Percentiles rank a stretch among this genome's conserved stretches.
Conservation (phyloP, 768 basidiomycete species). For the Boletellus ananiceps region DNA sequence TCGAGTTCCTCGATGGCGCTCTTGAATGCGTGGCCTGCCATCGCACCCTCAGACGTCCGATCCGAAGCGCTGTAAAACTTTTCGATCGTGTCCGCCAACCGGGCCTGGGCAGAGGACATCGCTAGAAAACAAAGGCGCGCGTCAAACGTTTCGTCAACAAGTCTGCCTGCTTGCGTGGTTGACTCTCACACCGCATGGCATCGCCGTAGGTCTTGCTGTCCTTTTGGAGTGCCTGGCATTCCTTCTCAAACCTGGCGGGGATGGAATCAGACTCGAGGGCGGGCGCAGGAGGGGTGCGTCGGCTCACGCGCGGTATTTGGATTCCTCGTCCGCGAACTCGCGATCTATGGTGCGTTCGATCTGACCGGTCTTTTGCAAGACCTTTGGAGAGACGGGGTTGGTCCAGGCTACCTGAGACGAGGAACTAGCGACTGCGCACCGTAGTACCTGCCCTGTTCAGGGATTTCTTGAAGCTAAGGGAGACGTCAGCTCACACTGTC, state of each 20-base stretch:
- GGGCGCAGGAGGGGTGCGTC: not conserved
- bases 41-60: constrained; percentile 83
- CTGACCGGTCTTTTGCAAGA: constrained; percentile 97
- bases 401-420: constrained; percentile 3
- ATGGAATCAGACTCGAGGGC: not conserved
- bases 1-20: constrained; percentile 93
- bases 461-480: constrained; percentile 83
- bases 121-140: constrained; percentile 40
- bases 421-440: constrained; percentile 38
- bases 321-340: constrained; percentile 90
- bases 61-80: constrained; percentile 87
- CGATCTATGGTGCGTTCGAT: constrained; percentile 93
- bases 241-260: constrained; percentile 83
- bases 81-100: constrained; percentile 91
- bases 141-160: not conserved
- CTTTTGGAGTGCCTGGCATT: constrained; percentile 88
- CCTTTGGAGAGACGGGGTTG: constrained; percentile 37
- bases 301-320: constrained; percentile 81
- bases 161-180: not conserved
- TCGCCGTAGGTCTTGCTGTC: constrained; percentile 94
- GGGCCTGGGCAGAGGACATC: constrained; percentile 90
- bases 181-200: constrained; percentile 76
- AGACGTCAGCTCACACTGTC: not conserved
- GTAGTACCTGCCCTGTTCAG: constrained; percentile 90
- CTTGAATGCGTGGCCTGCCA: constrained; percentile 96